Percentiles rank a stretch among this genome's conserved stretches.
phyloP scores from a whole-genome alignment of 2,329 filamentous ascomycete species.

The Neofusicoccum kwambonambiense region DNA sequence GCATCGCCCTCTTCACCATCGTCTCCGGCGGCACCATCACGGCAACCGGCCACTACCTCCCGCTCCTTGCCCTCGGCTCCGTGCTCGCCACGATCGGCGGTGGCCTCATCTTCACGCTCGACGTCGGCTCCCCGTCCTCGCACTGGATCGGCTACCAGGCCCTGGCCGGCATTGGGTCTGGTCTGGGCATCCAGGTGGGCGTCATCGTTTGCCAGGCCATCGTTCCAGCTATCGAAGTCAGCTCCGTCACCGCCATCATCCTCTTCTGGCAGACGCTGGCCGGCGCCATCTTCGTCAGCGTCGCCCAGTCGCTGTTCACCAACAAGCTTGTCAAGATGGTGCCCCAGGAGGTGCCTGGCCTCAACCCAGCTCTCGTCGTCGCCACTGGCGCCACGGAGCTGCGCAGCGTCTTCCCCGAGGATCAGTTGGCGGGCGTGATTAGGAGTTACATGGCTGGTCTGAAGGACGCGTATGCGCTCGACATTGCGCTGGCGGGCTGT shows the following conservation, averaged over 20 bases:
- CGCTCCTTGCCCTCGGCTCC: constrained; percentile 31
- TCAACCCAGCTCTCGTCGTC: constrained; percentile 37
- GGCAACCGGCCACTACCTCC: constrained; percentile 36
- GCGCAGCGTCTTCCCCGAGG: constrained; percentile 31
- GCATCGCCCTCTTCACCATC: constrained; percentile 25
- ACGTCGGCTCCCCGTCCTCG: constrained; percentile 34
- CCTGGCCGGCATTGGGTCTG: constrained; percentile 45
- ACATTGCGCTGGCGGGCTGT: constrained; percentile 16
- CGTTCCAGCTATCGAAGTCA: constrained; percentile 37
- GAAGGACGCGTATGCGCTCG: constrained; percentile 21
- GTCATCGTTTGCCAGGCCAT: constrained; percentile 42
- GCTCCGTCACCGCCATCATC: constrained; percentile 40
- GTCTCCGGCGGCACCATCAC: constrained; percentile 26
- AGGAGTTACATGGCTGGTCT: constrained; percentile 28
- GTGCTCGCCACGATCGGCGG: constrained; percentile 33
- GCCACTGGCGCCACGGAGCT: constrained; percentile 47
- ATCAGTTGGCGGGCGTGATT: constrained; percentile 25
- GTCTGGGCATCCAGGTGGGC: constrained; percentile 42
- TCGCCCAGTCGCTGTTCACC: constrained; percentile 44
- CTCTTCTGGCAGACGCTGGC: constrained; percentile 45
- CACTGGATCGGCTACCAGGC: constrained; percentile 52
- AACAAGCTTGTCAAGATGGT: constrained; percentile 39
- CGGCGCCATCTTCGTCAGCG: constrained; percentile 44
- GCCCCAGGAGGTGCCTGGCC: constrained; percentile 32
- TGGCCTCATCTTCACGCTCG: constrained; percentile 45